A percentile compares a stretch with the other conserved stretches of the same genome.
Conservation (phyloP, 129 eudicot species). For the Kitagawia praeruptora region DNA sequence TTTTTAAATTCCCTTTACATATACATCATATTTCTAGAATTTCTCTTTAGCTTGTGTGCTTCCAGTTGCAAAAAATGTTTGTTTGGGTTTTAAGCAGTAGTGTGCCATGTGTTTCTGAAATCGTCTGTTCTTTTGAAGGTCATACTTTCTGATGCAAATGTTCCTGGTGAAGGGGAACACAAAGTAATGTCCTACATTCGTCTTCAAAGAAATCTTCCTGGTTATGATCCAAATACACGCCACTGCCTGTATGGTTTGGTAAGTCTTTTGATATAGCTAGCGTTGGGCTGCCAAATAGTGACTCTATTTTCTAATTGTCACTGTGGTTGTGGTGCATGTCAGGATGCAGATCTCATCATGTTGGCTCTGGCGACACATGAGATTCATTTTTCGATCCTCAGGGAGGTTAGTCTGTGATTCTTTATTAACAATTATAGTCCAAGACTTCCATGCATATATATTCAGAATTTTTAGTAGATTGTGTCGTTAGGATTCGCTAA, state of each 20-base stretch:
- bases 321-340: neutral
- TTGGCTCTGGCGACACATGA: conserved; percentile 36
- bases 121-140: conserved; percentile 10
- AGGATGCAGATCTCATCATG: conserved; percentile 38
- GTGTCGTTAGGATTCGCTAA: neutral
- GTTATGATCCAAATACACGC: conserved; percentile 29
- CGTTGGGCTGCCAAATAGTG: neutral
- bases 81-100: neutral
- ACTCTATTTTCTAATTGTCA: neutral
- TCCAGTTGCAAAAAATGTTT: neutral
- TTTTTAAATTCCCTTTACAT: neutral
- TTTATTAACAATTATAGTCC: neutral
- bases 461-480: too few species aligned
- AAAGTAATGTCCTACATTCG: conserved; percentile 33
- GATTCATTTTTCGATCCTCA: conserved; percentile 26
- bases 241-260: conserved; percentile 34
- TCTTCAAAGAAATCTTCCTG: conserved; percentile 32
- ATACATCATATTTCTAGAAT: neutral
- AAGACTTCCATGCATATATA: neutral
- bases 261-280: neutral
- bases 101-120: neutral
- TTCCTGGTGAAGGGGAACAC: conserved; percentile 41
- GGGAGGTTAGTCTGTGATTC: conserved; percentile 22
- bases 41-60: neutral
- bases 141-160: conserved; percentile 34